These are phyloP conservation scores for Selenicereus undatus DNA, from an alignment of 148 eudicot species.

Conservation along the genomic window DNA sequence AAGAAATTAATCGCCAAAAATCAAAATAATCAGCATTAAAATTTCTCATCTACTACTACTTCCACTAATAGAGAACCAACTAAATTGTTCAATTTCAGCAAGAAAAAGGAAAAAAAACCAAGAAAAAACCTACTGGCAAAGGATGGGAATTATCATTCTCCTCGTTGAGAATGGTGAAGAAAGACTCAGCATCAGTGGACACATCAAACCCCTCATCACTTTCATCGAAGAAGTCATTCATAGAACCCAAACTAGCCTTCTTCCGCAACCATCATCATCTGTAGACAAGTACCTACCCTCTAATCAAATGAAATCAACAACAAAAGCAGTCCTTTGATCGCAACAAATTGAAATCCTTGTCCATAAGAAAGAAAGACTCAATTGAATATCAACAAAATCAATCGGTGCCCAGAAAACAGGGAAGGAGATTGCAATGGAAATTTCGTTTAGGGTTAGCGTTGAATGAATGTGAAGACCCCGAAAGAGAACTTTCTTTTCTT, in stretches of 20 bases:
- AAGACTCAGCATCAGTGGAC: conserved; percentile 33
- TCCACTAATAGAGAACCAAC: neutral
- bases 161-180: conserved; percentile 35
- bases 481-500: neutral
- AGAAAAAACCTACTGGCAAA: conserved; percentile 28
- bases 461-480: neutral
- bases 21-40: neutral
- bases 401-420: neutral
- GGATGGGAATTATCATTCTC: conserved; percentile 8
- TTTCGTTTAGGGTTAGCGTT: neutral
- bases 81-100: neutral
- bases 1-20: neutral
- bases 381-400: neutral
- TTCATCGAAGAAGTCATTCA: neutral
- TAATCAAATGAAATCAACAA: neutral
- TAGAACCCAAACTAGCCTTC: conserved; percentile 16
- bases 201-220: conserved; percentile 26
- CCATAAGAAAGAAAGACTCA: conserved; percentile 2
- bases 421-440: neutral
- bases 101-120: conserved; percentile 6
- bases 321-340: neutral
- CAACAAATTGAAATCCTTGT: neutral
- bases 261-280: conserved; percentile 25
- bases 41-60: neutral
- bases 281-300: neutral